A percentile compares a stretch with the other conserved stretches of the same genome.
Conservation (phyloP, 805 yeast species). For the Lipomyces lipofer region DNA sequence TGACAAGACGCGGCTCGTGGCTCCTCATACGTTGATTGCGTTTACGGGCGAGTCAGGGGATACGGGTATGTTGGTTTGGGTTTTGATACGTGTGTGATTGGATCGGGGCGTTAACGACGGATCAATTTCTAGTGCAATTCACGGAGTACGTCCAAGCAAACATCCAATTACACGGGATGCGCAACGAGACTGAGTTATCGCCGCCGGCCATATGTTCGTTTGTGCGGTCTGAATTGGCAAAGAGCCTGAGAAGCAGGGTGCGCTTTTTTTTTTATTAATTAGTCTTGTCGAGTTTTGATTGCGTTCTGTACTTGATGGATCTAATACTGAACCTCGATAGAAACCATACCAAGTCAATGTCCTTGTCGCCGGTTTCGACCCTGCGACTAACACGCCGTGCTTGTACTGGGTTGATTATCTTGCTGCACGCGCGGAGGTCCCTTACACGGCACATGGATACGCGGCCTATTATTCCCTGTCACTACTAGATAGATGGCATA, state of each 20-base stretch:
- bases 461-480: constrained; percentile 96
- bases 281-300: neutral
- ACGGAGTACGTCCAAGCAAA: constrained; percentile 94
- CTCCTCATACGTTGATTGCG: constrained; percentile 78
- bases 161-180: constrained; percentile 79
- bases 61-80: constrained; percentile 48
- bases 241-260: constrained; percentile 78
- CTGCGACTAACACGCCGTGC: constrained; percentile 56
- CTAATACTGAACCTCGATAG: constrained; percentile 26
- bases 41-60: constrained; percentile 97
- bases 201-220: constrained; percentile 87
- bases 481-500: constrained; percentile 84
- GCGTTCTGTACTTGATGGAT: neutral
- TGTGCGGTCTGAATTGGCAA: constrained; percentile 84
- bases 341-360: constrained; percentile 94
- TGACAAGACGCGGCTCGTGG: constrained; percentile 74
- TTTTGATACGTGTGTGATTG: neutral
- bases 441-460: constrained; percentile 97
- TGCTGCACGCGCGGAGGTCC: constrained; percentile 86
- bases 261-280: constrained; percentile 24
- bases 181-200: constrained; percentile 77
- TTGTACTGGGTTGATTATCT: constrained; percentile 90
- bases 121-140: constrained; percentile 49
- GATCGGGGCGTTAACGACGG: neutral
- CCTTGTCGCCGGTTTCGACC: constrained; percentile 82